Evolutionary conservation across 192 early-diverging fungal species (phyloP), one percentile per base, ranked within the genome.

Genomic region (Radiomyces spectabilis): DNA sequence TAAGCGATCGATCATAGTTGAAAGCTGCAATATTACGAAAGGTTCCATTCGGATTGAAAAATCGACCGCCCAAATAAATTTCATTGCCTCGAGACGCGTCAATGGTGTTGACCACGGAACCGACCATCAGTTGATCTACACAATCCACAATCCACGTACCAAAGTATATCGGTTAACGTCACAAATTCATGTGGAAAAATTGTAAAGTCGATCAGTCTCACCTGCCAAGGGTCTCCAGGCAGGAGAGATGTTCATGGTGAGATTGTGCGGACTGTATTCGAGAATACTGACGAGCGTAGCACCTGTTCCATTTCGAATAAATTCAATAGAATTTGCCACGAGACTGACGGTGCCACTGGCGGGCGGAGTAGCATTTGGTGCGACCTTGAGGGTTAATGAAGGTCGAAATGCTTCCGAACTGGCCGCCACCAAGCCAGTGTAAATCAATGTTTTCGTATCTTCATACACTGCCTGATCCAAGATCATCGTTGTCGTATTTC

Each of bases 1-100:
- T 34, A 12, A 18, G 26, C 4, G 32, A n/a, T 4, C 19, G 5
- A 15, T 38, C 16, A 53, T 60, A 62, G 56, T 74, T 59, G 66
- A 81, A 85, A 45, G 63, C 59, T 4, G 74, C 82, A 53, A 88
- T 66, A 57, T 83, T 84, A 35, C 48, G 51, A 51, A 72, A 82
- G 4, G 58, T 64, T 13, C 25, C 27, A 0, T 39, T 13, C 4
- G 56, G 30, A 48, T 65, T 65, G 24, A 51, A 45, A 43, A 88
- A 88, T 6, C 65, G 59, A 6, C 85, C 85, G 15, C 80, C 83
- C 27, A 88, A 68, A 40, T 18, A 62, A 13, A 22, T 52, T 39
- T 58, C 39, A 31, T 48, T 26, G 1, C 65, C 59, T 26, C 54
- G 39, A 16, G 72, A 74, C 0, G 77, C 38, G 0, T 67, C 59